Conservation (phyloP, 108 stramenopile genomes). For the Fragilaria crotonensis region DNA sequence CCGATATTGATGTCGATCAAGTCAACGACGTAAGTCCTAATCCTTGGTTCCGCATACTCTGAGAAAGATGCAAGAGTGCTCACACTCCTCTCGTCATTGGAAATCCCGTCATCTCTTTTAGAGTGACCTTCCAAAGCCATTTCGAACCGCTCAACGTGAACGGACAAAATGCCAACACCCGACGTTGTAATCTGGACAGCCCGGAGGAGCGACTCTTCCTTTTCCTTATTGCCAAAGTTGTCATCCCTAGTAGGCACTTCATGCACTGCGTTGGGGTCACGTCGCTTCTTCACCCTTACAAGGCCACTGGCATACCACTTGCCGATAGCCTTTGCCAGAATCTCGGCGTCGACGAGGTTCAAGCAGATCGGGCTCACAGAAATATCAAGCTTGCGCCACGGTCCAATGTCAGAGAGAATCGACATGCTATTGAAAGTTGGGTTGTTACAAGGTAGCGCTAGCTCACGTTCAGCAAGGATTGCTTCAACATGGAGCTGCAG, state of each 20-base stretch:
- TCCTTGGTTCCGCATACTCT: constrained; percentile 12
- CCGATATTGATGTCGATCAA: constrained; percentile 12
- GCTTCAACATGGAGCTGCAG: constrained; percentile 32
- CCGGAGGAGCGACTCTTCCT: background rate
- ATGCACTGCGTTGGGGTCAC: constrained; percentile 12
- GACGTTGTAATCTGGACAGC: background rate
- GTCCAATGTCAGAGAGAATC: constrained; percentile 5
- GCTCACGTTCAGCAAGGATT: background rate
- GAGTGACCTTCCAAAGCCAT: constrained; percentile 68
- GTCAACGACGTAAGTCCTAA: constrained; percentile 44
- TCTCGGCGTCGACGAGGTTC: constrained; percentile 69
- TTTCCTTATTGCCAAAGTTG: background rate
- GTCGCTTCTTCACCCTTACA: constrained; percentile 13
- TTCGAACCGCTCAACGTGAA: constrained; percentile 53
- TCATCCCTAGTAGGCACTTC: background rate
- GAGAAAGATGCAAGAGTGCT: background rate
- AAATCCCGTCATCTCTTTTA: constrained; percentile 29
- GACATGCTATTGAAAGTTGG: background rate
- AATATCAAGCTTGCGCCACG: constrained; percentile 18
- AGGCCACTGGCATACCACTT: constrained; percentile 47
- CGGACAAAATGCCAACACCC: constrained; percentile 2
- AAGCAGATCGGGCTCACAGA: constrained; percentile 45
- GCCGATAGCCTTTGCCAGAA: constrained; percentile 43
- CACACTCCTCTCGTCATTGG: background rate
- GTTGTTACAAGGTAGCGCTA: background rate